phyloP scores from a whole-genome alignment of 352 stramenopile species.

The Globisporangium alternatum region DNA sequence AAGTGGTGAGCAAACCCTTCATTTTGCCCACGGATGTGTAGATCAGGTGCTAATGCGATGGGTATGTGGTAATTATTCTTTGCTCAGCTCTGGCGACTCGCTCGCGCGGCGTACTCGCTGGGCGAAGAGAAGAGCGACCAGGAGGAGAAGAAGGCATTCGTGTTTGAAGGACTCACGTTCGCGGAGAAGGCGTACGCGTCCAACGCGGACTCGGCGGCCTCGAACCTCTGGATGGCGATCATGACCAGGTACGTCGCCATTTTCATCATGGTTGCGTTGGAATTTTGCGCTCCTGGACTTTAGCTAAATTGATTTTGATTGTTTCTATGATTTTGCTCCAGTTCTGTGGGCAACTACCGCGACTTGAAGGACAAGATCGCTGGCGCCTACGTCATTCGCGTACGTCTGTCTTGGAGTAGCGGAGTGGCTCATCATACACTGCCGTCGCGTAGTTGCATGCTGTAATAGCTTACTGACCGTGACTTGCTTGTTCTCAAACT shows the following conservation, averaged over 20 bases:
- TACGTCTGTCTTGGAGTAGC: conserved; percentile 9
- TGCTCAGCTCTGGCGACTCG: conserved; percentile 55
- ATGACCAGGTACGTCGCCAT: conserved; percentile 39
- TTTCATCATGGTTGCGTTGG: too few species aligned
- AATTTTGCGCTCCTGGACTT: too few species aligned
- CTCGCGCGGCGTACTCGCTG: conserved; percentile 59
- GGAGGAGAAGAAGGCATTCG: conserved; percentile 56
- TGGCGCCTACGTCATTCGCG: conserved; percentile 62
- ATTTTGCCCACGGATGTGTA: not conserved
- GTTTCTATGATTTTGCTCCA: conserved; percentile 7
- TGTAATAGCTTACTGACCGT: not conserved
- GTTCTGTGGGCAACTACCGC: conserved; percentile 55
- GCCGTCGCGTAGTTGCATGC: not conserved
- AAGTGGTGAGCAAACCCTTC: conserved; percentile 33
- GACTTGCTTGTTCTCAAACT: not conserved
- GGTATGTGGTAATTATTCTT: not conserved
- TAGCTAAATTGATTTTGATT: not conserved
- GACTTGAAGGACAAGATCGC: conserved; percentile 72
- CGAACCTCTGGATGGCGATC: conserved; percentile 80
- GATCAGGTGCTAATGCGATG: not conserved
- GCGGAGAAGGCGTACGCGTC: conserved; percentile 51
- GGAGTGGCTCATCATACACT: not conserved
- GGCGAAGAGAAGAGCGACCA: conserved; percentile 34
- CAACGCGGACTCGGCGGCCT: conserved; percentile 40
- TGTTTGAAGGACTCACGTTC: conserved; percentile 47